These are phyloP conservation scores for Melampsora medusae DNA, from an alignment of 1,284 basidiomycete genomes.

Conservation along the genomic window DNA sequence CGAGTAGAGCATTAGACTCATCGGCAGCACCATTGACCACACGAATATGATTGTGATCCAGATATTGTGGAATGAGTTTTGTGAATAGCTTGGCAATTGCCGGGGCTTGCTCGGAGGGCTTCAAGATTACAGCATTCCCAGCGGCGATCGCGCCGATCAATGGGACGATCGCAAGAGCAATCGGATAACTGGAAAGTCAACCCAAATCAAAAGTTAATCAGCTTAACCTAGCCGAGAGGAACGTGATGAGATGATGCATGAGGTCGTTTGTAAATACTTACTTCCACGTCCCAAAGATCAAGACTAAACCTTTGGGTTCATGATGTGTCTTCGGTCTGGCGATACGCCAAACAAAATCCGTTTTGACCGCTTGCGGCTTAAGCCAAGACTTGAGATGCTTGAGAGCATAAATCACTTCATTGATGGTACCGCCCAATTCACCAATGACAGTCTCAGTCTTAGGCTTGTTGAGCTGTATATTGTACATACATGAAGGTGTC, in stretches of 20 bases:
- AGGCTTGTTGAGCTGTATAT: conserved; percentile 51
- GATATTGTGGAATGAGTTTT: conserved; percentile 54
- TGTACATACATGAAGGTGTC: background rate
- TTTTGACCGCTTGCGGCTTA: conserved; percentile 51
- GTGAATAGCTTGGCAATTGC: conserved; percentile 53
- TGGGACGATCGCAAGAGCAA: conserved; percentile 53
- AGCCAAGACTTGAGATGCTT: conserved; percentile 55
- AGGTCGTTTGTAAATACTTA: conserved; percentile 5
- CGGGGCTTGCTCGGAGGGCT: conserved; percentile 55
- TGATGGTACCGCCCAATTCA: conserved; percentile 53
- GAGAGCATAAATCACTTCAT: conserved; percentile 53
- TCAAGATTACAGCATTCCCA: conserved; percentile 55
- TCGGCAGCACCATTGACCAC: conserved; percentile 55
- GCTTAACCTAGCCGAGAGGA: conserved; percentile 10
- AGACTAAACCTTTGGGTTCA: conserved; percentile 56
- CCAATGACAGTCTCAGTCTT: conserved; percentile 53
- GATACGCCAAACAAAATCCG: conserved; percentile 52
- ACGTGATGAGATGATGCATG: background rate
- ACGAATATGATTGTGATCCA: conserved; percentile 54
- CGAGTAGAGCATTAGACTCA: conserved; percentile 54
- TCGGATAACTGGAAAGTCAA: conserved; percentile 18
- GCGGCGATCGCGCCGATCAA: conserved; percentile 57
- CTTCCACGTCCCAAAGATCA: conserved; percentile 57
- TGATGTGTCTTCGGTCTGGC: conserved; percentile 52
- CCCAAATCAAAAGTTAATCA: background rate